phyloP scores from a whole-genome alignment of 2,329 filamentous ascomycete species.

The Fusarium tjaetaba region DNA sequence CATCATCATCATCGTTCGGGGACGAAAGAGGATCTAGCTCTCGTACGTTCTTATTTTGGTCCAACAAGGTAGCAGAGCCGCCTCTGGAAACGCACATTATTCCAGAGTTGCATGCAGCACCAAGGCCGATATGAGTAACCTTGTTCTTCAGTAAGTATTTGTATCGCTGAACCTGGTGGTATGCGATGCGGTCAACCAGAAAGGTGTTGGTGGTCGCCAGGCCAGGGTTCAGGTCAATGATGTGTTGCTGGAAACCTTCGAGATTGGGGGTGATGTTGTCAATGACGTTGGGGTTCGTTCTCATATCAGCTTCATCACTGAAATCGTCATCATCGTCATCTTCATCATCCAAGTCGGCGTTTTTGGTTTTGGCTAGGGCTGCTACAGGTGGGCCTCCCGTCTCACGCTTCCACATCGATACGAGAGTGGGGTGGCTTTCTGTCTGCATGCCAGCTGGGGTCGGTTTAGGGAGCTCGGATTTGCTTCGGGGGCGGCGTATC shows the following conservation, averaged over 20 bases:
- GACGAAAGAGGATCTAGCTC: slow-evolving; percentile 66
- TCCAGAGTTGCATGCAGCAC: slow-evolving; percentile 69
- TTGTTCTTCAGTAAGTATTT: slow-evolving; percentile 77
- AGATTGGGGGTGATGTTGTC: slow-evolving; percentile 77
- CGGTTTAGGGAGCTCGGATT: slow-evolving; percentile 60
- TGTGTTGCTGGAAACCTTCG: slow-evolving; percentile 80
- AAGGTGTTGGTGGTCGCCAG: slow-evolving; percentile 66
- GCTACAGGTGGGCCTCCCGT: slow-evolving; percentile 65
- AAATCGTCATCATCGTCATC: slow-evolving; percentile 66
- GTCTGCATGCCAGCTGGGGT: slow-evolving; percentile 42
- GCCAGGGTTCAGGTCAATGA: slow-evolving; percentile 77
- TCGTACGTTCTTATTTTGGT: slow-evolving; percentile 67
- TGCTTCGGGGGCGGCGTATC: slow-evolving; percentile 66
- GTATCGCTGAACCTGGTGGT: slow-evolving; percentile 83
- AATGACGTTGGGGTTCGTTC: slow-evolving; percentile 70
- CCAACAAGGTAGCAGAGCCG: slow-evolving; percentile 71
- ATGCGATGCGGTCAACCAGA: slow-evolving; percentile 82
- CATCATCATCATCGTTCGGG: slow-evolving; percentile 67
- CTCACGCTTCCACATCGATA: slow-evolving; percentile 60
- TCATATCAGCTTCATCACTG: slow-evolving; percentile 68
- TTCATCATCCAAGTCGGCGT: slow-evolving; percentile 53
- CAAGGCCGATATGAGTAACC: slow-evolving; percentile 73
- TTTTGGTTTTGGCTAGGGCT: slow-evolving; percentile 51
- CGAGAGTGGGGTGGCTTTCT: slow-evolving; percentile 56
- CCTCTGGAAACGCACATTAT: slow-evolving; percentile 72